A percentile compares a stretch with the other conserved stretches of the same genome.
Evolutionary conservation across 148 eudicot genomes (phyloP).

Genomic region (Mesembryanthemum crystallinum): DNA sequence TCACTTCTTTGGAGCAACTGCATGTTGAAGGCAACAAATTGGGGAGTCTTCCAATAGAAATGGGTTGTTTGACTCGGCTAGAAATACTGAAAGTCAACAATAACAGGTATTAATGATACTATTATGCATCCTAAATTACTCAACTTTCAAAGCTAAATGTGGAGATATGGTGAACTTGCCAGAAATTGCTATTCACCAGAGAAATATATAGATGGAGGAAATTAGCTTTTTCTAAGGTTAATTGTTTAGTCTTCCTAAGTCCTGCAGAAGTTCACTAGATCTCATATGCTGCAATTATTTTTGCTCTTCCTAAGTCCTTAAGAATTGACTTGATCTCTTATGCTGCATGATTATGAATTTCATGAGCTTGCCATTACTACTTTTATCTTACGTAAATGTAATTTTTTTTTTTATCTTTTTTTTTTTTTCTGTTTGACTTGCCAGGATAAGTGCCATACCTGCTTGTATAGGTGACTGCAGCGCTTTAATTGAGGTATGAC

Average conservation of each 20-base stretch:
- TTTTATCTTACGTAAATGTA: neutral
- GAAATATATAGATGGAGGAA: neutral
- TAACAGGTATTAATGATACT: slow-evolving; percentile 48
- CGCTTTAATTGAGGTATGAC: slow-evolving; percentile 68
- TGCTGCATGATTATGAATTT: neutral
- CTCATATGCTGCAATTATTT: neutral
- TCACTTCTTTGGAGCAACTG: slow-evolving; percentile 62
- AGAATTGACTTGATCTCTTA: too few species aligned
- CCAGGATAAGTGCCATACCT: slow-evolving; percentile 59
- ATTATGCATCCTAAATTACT: neutral
- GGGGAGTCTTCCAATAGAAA: slow-evolving; percentile 55
- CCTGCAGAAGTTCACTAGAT: neutral
- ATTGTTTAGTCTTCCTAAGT: neutral
- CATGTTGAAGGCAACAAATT: slow-evolving; percentile 60
- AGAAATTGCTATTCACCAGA: neutral
- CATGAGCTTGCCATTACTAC: neutral
- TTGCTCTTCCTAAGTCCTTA: too few species aligned
- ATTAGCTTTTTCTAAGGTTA: neutral
- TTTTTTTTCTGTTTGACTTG: too few species aligned
- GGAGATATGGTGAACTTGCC: neutral
- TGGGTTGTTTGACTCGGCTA: slow-evolving; percentile 54
- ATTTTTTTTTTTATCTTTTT: slow-evolving; percentile 11
- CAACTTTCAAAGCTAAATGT: neutral
- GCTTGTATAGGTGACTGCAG: slow-evolving; percentile 62
- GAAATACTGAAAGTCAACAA: slow-evolving; percentile 66